Base-by-base conservation (phyloP, 306 rosid genomes). In the Citrullus colocynthis region DNA sequence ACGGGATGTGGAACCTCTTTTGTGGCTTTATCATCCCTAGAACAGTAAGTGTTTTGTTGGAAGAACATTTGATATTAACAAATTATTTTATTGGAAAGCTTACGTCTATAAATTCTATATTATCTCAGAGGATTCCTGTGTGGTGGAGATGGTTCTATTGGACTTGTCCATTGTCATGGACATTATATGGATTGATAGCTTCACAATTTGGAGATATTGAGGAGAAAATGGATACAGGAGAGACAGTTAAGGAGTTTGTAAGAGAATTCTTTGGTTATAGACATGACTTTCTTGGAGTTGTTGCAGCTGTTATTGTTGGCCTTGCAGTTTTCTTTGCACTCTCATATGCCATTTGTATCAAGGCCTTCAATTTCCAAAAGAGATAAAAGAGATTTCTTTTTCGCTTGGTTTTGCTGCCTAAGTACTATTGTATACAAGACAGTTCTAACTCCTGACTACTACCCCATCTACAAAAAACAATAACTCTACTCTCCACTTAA, bases 1-100 rank as follows among this genome's bases (percentile, higher is more conserved):
- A 87, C 55, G 85, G 76, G 69, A 4, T 87, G 30, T 89, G 91
- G 91, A 89, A 87, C 52, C 87, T 89, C 81, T 89, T 87, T 34
- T 87, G 91, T 9, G 93, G 93, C 85, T 89, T 89, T 16, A 13
- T 89, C 21, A 61, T 87, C 58, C 48, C 89, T 0, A 78, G 87
- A 80, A 84, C 93, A 4, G 93, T 89, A 86, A 84, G 91, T 84
- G 17, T 9, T 59, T 14, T 16, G 13, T 28, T 75, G 9, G 63
- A 55, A 55, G 11, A 55, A 7, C 28, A 55, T 18, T 54, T 54
- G 17, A 48, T 48, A 48, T 12, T 17, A 54, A 17, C n/a, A 17
- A 54, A 16, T 0, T 5, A 1, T 6, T 55, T n/a, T 32, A 0
- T 32, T 32, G 4, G 4, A 32, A 2, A 32, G 36, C 36, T 32